Base-by-base conservation (phyloP, 805 yeast genomes). In the Brettanomyces sp. region DNA sequence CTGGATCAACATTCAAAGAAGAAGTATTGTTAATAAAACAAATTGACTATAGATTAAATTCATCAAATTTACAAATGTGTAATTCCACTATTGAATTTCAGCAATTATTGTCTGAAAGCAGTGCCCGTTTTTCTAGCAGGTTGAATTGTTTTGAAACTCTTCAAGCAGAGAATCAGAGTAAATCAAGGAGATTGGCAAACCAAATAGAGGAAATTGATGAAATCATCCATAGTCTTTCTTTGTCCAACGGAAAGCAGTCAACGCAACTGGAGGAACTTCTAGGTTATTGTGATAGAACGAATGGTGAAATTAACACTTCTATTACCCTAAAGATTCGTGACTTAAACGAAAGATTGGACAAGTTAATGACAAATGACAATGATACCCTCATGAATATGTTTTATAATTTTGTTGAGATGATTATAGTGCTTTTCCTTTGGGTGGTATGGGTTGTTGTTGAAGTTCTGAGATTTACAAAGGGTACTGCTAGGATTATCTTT, bases 241-340 rank as follows among this genome's bases (percentile, higher is more conserved):
- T 46, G 5, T 50, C 53, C 32, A 58, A 55, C 22, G 52, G 50
- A n/a, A 34, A 40, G 25, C 52, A 57, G 34, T 58, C 61, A 51
- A 71, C 70, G 72, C 46, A 70, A 69, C 56, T 82, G 36, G 89
- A 83, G 54, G 79, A 75, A 43, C 57, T 82, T 46, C 64, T 83
- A 41, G 77, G 82, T 13, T 68, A 72, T 35, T 77, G 84, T 44
- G 89, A 83, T 62, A 66, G 90, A 51, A 73, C 83, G 9, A 75
- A 80, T 47, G 83, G 87, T 49, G 90, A 82, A 55, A 77, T 84
- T 45, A 84, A 80, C 58, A 83, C 91, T 0, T 79, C 88, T 1
- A 60, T 82, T 39, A 73, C 87, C 9, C 62, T 84, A 49, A 82
- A 80, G 52, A 64, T 83, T 28, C 66, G 84, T 21, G 73, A 72